phyloP scores from a whole-genome alignment of 805 yeast genomes.

The Priceomyces medius region DNA sequence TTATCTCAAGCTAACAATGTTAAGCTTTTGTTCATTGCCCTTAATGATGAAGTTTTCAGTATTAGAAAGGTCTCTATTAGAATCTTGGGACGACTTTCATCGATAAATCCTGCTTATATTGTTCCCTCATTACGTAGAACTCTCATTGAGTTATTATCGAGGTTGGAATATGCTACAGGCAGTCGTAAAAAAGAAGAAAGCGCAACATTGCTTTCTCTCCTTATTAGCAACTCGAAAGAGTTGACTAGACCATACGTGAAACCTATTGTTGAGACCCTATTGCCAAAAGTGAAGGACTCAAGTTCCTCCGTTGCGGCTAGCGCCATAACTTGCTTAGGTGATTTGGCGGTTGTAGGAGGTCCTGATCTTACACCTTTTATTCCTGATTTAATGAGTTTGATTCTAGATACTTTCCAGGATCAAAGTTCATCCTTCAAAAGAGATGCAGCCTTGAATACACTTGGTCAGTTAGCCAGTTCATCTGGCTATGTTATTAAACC shows the following conservation, averaged over 20 bases:
- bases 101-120: slow-evolving; percentile 91
- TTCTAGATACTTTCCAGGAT: slow-evolving; percentile 85
- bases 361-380: slow-evolving; percentile 75
- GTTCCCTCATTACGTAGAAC: slow-evolving; percentile 90
- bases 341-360: slow-evolving; percentile 83
- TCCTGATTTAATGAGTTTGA: slow-evolving; percentile 78
- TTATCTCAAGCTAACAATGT: slow-evolving; percentile 92
- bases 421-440: slow-evolving; percentile 86
- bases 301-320: slow-evolving; percentile 84
- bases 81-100: slow-evolving; percentile 79
- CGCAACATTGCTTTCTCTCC: slow-evolving; percentile 67
- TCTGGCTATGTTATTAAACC: slow-evolving; percentile 97
- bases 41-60: slow-evolving; percentile 86
- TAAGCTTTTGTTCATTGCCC: slow-evolving; percentile 76
- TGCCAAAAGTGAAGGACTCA: slow-evolving; percentile 71
- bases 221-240: slow-evolving; percentile 75
- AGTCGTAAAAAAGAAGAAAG: slow-evolving; percentile 81
- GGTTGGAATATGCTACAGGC: slow-evolving; percentile 76
- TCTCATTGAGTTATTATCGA: slow-evolving; percentile 79
- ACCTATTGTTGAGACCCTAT: slow-evolving; percentile 81
- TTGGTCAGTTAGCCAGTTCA: slow-evolving; percentile 86
- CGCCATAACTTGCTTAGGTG: slow-evolving; percentile 85
- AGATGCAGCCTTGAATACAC: slow-evolving; percentile 82
- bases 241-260: slow-evolving; percentile 88
- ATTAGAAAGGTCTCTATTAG: slow-evolving; percentile 76